Evolutionary conservation across 169 alveolate species (phyloP).

Genomic region (Cryptosporidium sp.): DNA sequence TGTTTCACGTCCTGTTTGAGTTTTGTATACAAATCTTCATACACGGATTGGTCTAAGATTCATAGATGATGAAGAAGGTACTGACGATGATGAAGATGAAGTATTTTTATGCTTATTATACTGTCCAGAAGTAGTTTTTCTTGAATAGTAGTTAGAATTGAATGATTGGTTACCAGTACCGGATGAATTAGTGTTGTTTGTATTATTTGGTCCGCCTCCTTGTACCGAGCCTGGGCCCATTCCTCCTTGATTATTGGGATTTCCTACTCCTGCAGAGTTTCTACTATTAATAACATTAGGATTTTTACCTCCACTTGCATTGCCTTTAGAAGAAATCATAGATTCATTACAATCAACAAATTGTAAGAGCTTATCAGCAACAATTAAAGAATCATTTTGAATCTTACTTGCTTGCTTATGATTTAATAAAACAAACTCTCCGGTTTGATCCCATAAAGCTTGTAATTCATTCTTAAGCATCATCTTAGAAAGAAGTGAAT

Average conservation of each 20-base stretch:
- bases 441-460: constrained; percentile 92
- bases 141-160: constrained; percentile 44
- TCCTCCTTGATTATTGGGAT: neutral
- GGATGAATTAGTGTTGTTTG: neutral
- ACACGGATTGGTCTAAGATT: constrained; percentile 42
- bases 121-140: constrained; percentile 12
- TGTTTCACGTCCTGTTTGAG: neutral
- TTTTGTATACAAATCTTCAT: neutral
- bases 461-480: constrained; percentile 89
- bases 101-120: constrained; percentile 21
- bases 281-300: constrained; percentile 12
- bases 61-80: constrained; percentile 23
- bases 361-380: constrained; percentile 82
- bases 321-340: constrained; percentile 36
- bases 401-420: constrained; percentile 90
- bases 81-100: neutral
- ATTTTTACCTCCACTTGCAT: constrained; percentile 1
- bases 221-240: neutral
- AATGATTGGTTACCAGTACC: neutral
- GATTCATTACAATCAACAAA: constrained; percentile 59
- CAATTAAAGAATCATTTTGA: constrained; percentile 85
- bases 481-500: constrained; percentile 91
- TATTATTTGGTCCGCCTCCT: constrained; percentile 2
- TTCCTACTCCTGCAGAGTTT: constrained; percentile 29
- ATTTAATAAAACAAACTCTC: constrained; percentile 88